A percentile compares a stretch with the other conserved stretches of the same genome.
Evolutionary conservation across 116 monocot genomes (phyloP).

Genomic region (Dioscorea cayenensis): DNA sequence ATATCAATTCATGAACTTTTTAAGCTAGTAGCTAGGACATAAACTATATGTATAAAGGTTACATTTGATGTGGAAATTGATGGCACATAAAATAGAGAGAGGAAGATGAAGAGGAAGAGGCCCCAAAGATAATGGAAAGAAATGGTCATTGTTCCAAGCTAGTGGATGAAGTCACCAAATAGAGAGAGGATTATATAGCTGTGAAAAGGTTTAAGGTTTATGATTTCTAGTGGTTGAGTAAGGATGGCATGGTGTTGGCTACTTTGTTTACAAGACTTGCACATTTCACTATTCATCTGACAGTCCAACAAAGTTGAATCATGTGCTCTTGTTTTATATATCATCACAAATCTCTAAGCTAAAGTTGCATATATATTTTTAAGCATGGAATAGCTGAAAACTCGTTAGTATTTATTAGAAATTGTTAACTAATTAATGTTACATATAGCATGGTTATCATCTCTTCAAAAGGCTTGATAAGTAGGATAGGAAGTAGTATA

Average conservation of each 20-base stretch:
- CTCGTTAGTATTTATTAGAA: too few species aligned
- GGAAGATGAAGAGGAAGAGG: conserved; percentile 25
- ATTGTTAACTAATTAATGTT: too few species aligned
- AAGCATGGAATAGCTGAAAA: neutral
- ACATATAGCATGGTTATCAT: too few species aligned
- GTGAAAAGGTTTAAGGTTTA: conserved; percentile 15
- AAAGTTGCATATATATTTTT: neutral
- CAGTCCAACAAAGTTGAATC: conserved; percentile 37
- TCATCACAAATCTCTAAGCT: neutral
- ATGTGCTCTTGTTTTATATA: conserved; percentile 7
- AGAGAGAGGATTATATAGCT: conserved; percentile 26
- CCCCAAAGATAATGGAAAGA: conserved; percentile 16
- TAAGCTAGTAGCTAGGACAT: neutral
- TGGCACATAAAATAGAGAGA: conserved; percentile 14
- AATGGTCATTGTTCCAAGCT: conserved; percentile 26
- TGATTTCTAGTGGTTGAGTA: conserved; percentile 29
- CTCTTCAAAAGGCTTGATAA: too few species aligned
- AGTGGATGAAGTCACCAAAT: conserved; percentile 10
- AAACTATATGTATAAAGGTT: neutral
- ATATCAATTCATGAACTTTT: neutral
- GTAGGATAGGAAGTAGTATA: too few species aligned
- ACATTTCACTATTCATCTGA: conserved; percentile 30
- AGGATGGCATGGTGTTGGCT: conserved; percentile 19
- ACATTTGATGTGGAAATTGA: conserved; percentile 25
- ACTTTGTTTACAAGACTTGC: conserved; percentile 46